Conservation (phyloP, 768 basidiomycete species). For the Filobasidium wieringae region DNA sequence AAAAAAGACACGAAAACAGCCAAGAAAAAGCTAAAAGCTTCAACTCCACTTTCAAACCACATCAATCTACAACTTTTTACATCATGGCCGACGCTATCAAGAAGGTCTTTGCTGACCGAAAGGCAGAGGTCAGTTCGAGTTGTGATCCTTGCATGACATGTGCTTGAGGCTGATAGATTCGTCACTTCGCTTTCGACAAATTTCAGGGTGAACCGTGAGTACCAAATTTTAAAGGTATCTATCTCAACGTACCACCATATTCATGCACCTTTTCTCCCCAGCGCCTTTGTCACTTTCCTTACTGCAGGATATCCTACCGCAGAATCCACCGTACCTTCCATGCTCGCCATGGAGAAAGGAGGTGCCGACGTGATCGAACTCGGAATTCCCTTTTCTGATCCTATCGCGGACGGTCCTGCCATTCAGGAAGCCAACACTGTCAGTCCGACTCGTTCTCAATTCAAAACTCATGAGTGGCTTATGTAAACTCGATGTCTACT, state of each 20-base stretch:
- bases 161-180: constrained; percentile 14
- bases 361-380: constrained; percentile 92
- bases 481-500: not conserved
- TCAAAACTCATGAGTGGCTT: not conserved
- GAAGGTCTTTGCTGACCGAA: constrained; percentile 58
- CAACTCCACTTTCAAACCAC: too few relatives aligned
- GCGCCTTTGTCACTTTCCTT: constrained; percentile 57
- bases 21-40: too few relatives aligned
- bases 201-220: constrained; percentile 36
- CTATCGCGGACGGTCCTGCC: constrained; percentile 84
- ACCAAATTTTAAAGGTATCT: not conserved
- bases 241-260: not conserved
- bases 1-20: too few relatives aligned
- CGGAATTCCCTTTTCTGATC: constrained; percentile 91
- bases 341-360: constrained; percentile 86
- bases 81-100: constrained; percentile 57
- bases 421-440: constrained; percentile 94
- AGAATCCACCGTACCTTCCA: constrained; percentile 68
- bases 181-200: too few relatives aligned
- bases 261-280: not conserved
- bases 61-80: too few relatives aligned
- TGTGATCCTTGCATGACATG: constrained; percentile 6
- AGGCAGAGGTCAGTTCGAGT: constrained; percentile 26
- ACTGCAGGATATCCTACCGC: constrained; percentile 81
- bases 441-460: constrained; percentile 28